phyloP scores from a whole-genome alignment of 768 basidiomycete genomes.

The Macrolepiota fuliginosa region DNA sequence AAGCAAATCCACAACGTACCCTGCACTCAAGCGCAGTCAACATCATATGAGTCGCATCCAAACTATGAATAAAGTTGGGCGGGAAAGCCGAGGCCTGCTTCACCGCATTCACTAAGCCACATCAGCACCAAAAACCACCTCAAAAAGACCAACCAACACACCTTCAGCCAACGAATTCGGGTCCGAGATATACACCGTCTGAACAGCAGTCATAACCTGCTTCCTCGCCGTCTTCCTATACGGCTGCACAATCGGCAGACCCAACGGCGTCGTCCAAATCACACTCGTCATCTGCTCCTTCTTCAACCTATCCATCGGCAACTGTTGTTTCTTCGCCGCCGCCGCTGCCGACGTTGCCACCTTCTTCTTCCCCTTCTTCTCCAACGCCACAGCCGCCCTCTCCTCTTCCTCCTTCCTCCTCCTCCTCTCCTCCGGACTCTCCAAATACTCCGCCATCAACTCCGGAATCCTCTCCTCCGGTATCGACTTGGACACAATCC shows the following conservation, averaged over 20 bases:
- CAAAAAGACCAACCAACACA: constrained; percentile 20
- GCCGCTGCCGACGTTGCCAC: neutral
- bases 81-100: constrained; percentile 98
- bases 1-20: constrained; percentile 39
- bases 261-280: constrained; percentile 96
- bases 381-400: constrained; percentile 2
- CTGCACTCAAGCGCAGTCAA: constrained; percentile 88
- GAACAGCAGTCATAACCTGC: constrained; percentile 81
- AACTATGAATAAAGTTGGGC: constrained; percentile 96
- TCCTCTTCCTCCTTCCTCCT: neutral
- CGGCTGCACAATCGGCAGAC: constrained; percentile 93
- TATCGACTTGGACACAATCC: constrained; percentile 84
- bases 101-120: constrained; percentile 58
- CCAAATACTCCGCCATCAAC: constrained; percentile 24
- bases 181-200: constrained; percentile 89
- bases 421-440: neutral
- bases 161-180: constrained; percentile 73
- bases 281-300: constrained; percentile 95
- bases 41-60: constrained; percentile 99
- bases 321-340: neutral
- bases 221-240: constrained; percentile 83
- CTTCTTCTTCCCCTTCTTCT: constrained; percentile 12
- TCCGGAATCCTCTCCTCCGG: constrained; percentile 64
- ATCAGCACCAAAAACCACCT: neutral
- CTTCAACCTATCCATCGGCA: constrained; percentile 37